Evolutionary conservation across 441 rosid genomes (phyloP).

Genomic region (Populus hybrid): DNA sequence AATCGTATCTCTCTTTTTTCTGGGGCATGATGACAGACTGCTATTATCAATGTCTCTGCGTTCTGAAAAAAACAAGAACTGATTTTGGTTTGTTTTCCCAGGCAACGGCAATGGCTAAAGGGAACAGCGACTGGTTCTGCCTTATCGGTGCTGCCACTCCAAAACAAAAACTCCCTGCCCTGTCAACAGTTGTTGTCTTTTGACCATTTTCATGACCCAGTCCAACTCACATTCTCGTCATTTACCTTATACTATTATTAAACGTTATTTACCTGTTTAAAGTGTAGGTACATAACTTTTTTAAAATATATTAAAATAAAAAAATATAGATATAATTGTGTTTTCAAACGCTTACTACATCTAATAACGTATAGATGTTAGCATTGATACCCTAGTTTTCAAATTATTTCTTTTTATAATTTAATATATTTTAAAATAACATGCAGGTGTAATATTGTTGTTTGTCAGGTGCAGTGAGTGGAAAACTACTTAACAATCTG

Average conservation of each 20-base stretch:
- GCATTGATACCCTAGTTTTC: too few species aligned
- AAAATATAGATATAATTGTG: too few species aligned
- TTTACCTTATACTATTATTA: too few species aligned
- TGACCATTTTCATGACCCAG: slow-evolving; percentile 29
- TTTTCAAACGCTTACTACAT: too few species aligned
- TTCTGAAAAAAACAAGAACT: too few species aligned
- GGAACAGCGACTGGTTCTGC: slow-evolving; percentile 37
- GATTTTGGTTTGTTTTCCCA: slow-evolving; percentile 18
- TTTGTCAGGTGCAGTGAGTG: background rate
- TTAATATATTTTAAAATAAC: background rate
- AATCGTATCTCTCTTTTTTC: slow-evolving; percentile 22
- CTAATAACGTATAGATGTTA: too few species aligned
- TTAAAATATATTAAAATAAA: too few species aligned
- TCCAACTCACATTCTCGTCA: too few species aligned
- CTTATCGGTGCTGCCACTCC: slow-evolving; percentile 39
- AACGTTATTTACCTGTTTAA: too few species aligned
- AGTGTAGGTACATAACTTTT: too few species aligned
- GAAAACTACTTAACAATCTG: background rate
- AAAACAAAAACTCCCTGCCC: slow-evolving; percentile 14
- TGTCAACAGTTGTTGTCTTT: slow-evolving; percentile 17
- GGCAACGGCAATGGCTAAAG: slow-evolving; percentile 24
- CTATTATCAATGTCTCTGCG: slow-evolving; percentile 20
- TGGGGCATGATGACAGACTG: slow-evolving; percentile 17
- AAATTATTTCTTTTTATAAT: too few species aligned
- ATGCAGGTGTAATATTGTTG: background rate